Evolutionary conservation across 129 eudicot species (phyloP), one percentile per base, ranked within the genome.

Genomic region (Ambrosia trifida): DNA sequence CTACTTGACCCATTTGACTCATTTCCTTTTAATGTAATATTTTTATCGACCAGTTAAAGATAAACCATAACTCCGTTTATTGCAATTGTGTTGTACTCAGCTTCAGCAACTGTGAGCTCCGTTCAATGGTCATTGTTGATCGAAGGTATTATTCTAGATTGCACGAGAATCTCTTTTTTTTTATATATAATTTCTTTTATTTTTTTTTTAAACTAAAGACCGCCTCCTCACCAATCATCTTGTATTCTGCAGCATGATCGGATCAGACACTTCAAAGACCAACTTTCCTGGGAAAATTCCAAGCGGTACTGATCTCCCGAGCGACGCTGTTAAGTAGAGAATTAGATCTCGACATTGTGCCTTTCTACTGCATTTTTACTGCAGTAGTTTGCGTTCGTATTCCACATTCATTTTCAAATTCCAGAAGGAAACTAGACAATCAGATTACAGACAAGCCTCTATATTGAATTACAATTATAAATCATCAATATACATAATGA

Each of bases 41-140:
- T 33, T 32, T 14, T n/a, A 58, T 52, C 38, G 9, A 51, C 51
- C 61, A 13, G 61, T 54, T 18, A 54, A 7, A 54, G 61, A 28
- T 54, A 40, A 40, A 40, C 9, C 9, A 36, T 46, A 65, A 64
- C 30, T 70, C 38, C 16, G 0, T 53, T 52, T 66, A n/a, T 68
- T 64, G 11, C 17, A 12, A 30, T 19, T 64, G 4, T 72, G 73
- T 36, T 75, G 38, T 38, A 24, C 60, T 50, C 90, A 93, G 98
- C 70, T 89, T 93, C 66, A 73, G 81, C 52, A 93, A 93, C 68
- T 89, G 96, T 24, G 98, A 93, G 82, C 96, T 93, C 68, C 96
- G 98, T 56, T 87, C 98, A 2, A 35, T 89, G 81, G 87, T 93
- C 56, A 78, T 87, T 43, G 92, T 89, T 17, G 92, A 93, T 74